Conservation (phyloP, 2,329 filamentous ascomycete genomes). For the Trichoderma brevicompactum region DNA sequence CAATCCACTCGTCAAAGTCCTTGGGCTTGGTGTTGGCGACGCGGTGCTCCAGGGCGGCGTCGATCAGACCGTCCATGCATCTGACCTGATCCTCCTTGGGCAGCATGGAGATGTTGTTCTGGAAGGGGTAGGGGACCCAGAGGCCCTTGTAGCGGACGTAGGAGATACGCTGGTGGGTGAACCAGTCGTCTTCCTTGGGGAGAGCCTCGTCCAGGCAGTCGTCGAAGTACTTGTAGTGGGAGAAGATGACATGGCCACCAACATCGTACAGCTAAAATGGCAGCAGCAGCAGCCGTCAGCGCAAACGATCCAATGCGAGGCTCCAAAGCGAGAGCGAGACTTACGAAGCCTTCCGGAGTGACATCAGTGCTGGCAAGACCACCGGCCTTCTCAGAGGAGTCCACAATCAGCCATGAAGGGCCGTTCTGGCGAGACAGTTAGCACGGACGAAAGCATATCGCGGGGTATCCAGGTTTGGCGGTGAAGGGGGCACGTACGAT, state of each 20-base stretch:
- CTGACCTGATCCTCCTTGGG: slow-evolving; percentile 96
- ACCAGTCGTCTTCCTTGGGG: slow-evolving; percentile 94
- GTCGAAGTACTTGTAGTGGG: slow-evolving; percentile 99
- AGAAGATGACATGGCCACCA: slow-evolving; percentile 97
- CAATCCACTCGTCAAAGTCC: slow-evolving; percentile 98
- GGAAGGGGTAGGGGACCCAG: slow-evolving; percentile 99
- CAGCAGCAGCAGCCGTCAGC: slow-evolving; percentile 21
- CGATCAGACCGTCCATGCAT: slow-evolving; percentile 94
- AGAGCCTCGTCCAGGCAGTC: slow-evolving; percentile 98
- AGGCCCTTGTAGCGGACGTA: slow-evolving; percentile 96
- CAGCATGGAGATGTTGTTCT: slow-evolving; percentile 99
- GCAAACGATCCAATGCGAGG: not conserved
- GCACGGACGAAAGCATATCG: slow-evolving; percentile 32
- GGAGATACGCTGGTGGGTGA: slow-evolving; percentile 95
- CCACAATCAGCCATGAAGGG: slow-evolving; percentile 94
- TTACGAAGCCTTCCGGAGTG: slow-evolving; percentile 94
- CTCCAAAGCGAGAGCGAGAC: slow-evolving; percentile 48
- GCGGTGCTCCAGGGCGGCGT: slow-evolving; percentile 85
- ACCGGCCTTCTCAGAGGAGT: slow-evolving; percentile 88
- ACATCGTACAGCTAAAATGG: slow-evolving; percentile 86
- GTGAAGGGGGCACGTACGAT: slow-evolving; percentile 66
- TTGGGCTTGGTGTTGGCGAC: slow-evolving; percentile 90
- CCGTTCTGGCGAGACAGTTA: slow-evolving; percentile 65
- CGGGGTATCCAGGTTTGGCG: slow-evolving; percentile 34
- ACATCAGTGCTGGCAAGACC: slow-evolving; percentile 95